Base-by-base conservation (phyloP, 2,329 filamentous ascomycete species). In the Nigrospora osmanthi region DNA sequence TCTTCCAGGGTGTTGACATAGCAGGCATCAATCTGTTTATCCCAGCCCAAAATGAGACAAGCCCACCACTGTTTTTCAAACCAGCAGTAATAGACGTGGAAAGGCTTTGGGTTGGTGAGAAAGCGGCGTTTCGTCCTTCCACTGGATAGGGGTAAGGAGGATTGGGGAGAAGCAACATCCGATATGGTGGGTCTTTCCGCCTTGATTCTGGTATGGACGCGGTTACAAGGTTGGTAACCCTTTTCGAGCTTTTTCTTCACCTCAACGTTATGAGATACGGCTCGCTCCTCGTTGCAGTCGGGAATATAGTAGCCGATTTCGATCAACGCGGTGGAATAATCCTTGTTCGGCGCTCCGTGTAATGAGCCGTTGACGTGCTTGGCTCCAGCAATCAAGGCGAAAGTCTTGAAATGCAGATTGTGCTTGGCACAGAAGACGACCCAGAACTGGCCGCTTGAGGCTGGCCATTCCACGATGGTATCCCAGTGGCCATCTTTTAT, bases 381-480 rank as follows among this genome's bases (percentile, higher is more conserved):
- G 0, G 64, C 65, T 1, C 66, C 66, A 15, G 65, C 67, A 7
- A 48, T 43, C 1, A 68, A 45, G 0, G 66, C 59, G 32, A 60
- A 58, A 11, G 46, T 45, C 11, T 56, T 62, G 47, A 70, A 69
- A 19, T 65, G 63, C 9, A 66, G 52, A 0, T 48, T 42, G 15
- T 70, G 66, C 42, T 66, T 57, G 32, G 67, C 62, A 52, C 67
- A 70, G 43, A 60, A 63, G 3, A 68, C 45, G 6, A 70, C 66
- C 43, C 66, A 70, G 51, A 56, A 69, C 5, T 57, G 45, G 1
- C 49, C 46, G 7, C 53, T 58, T 11, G 45, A 45, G 1, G 17
- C 5, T 2, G 61, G 60, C 45, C 54, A 64, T 47, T 65, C 53
- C 6, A 60, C 51, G 11, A 48, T 48, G 6, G 56, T 51, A 45